These are phyloP conservation scores for Pichia sp. DNA, from an alignment of 1,139 yeast genomes.

Conservation along the genomic window DNA sequence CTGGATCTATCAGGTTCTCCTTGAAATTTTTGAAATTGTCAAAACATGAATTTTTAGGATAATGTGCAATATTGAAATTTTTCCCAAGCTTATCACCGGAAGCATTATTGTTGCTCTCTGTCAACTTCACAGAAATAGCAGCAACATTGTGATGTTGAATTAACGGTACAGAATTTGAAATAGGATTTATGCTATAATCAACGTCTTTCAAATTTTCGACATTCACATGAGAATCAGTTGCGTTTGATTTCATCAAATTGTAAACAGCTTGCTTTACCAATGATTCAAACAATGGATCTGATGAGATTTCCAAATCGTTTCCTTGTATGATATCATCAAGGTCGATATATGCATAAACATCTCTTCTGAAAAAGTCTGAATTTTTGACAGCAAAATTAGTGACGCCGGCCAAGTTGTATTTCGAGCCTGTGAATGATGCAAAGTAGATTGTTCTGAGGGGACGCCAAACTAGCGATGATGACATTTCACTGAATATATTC, in stretches of 20 bases:
- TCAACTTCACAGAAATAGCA: constrained; percentile 54
- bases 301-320: constrained; percentile 48
- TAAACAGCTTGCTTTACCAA: constrained; percentile 41
- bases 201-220: constrained; percentile 18
- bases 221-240: constrained; percentile 32
- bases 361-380: constrained; percentile 47
- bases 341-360: constrained; percentile 73
- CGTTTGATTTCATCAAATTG: constrained; percentile 37
- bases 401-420: constrained; percentile 80
- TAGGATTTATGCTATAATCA: constrained; percentile 28
- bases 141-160: constrained; percentile 65
- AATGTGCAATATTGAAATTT: constrained; percentile 26
- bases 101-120: constrained; percentile 7
- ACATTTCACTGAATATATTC: constrained; percentile 64
- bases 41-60: constrained; percentile 57
- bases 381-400: constrained; percentile 71
- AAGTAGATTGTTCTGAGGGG: constrained; percentile 82
- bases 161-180: constrained; percentile 69
- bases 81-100: neutral
- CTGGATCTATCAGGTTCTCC: constrained; percentile 45
- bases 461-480: constrained; percentile 65
- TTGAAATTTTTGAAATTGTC: constrained; percentile 63
- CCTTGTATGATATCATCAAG: constrained; percentile 73
- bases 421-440: constrained; percentile 81
- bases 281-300: constrained; percentile 62